Conservation (phyloP, 169 alveolate genomes). For the Plasmodium berghei region DNA sequence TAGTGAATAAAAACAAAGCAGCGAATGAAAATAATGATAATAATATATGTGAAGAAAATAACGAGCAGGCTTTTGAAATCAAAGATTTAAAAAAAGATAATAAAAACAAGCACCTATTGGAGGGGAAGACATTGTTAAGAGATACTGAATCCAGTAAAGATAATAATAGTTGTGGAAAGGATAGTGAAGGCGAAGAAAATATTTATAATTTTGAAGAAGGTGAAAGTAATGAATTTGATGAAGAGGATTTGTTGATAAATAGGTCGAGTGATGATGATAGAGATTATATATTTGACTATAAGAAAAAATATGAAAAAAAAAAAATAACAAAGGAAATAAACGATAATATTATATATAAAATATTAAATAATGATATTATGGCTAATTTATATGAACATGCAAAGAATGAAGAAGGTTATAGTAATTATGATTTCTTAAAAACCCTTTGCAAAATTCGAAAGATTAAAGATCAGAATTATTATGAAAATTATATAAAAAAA, state of each 20-base stretch:
- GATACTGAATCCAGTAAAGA: not conserved
- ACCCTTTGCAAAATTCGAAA: slow-evolving; percentile 64
- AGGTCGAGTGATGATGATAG: not conserved
- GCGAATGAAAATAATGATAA: not conserved
- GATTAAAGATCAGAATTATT: slow-evolving; percentile 37
- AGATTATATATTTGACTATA: not conserved
- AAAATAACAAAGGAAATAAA: slow-evolving; percentile 23
- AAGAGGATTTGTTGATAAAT: not conserved
- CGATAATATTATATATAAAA: slow-evolving; percentile 32
- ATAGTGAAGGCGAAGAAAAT: not conserved
- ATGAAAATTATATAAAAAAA: slow-evolving; percentile 45
- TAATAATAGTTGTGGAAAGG: not conserved
- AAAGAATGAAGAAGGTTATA: slow-evolving; percentile 49
- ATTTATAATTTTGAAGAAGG: not conserved
- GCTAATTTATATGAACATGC: slow-evolving; percentile 39
- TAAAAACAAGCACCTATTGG: too few species aligned
- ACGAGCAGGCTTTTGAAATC: not conserved
- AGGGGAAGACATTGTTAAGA: too few species aligned
- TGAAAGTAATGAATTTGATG: not conserved
- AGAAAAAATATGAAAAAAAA: slow-evolving; percentile 9
- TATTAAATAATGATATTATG: slow-evolving; percentile 42
- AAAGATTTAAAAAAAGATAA: too few species aligned
- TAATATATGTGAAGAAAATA: not conserved
- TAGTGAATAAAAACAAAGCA: not conserved
- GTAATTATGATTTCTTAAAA: slow-evolving; percentile 68